Evolutionary conservation across 352 stramenopile species (phyloP), one percentile per base, ranked within the genome.

Genomic region (Globisporangium barbulae): DNA sequence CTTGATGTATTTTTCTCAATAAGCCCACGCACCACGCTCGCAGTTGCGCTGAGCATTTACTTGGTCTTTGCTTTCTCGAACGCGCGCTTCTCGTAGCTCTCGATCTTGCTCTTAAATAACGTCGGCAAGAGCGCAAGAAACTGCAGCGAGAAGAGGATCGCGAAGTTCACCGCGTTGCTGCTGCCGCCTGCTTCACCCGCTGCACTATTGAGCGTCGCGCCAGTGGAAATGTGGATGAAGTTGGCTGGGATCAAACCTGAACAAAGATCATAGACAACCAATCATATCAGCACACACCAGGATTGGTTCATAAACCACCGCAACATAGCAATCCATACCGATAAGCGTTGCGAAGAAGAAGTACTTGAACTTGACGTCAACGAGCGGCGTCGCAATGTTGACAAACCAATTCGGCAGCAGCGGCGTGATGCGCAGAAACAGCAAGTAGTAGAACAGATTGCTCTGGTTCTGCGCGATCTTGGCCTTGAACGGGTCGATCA

Each of bases 401-500:
- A 96, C 85, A 55, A 95, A 95, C 88, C 88, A 96, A 72, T 96
- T 96, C 17, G 88, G 88, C 58, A 96, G 64, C 44, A 96, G 57
- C 25, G 88, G 88, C 28, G 88, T 96, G 65, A 96, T 90, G 22
- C 88, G 79, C 45, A 96, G 73, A 64, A 96, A 96, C n/a, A 96
- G 70, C 64, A 96, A 61, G 68, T 96, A 96, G 72, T 93, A 96
- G 52, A 96, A 92, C 33, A 96, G 50, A 58, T 96, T 96, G 45
- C 69, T 61, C 54, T 87, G 81, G 69, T 96, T 96, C 55, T 92
- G 81, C 13, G 78, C 76, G 45, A 96, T 93, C 77, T 92, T 92
- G 30, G 78, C 70, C 65, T 91, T 92, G 64, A 96, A 96, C 22
- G 71, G 70, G 19, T 71, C 69, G 60, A 96, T 89, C 84, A 93